A percentile compares a stretch with the other conserved stretches of the same genome.
Evolutionary conservation across 2,329 filamentous ascomycete genomes (phyloP).

Genomic region (Phialophora macrospora): DNA sequence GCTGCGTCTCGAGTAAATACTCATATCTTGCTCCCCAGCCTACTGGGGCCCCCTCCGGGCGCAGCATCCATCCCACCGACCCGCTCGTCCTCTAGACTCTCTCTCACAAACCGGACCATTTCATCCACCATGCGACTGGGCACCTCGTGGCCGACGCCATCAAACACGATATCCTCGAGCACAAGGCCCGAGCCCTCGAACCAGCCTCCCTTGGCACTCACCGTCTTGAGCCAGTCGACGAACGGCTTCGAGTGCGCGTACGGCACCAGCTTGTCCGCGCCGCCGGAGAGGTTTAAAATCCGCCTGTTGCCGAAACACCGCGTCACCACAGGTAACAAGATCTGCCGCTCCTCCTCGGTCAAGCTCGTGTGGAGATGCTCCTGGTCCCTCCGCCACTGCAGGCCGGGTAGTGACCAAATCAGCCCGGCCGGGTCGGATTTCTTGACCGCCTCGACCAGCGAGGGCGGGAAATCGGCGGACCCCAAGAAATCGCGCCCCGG

Average conservation of each 20-base stretch:
- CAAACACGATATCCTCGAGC: slow-evolving; percentile 63
- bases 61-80: slow-evolving; percentile 2
- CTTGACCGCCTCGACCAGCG: slow-evolving; percentile 67
- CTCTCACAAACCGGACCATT: slow-evolving; percentile 59
- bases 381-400: slow-evolving; percentile 40
- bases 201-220: slow-evolving; percentile 49
- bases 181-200: slow-evolving; percentile 57
- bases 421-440: slow-evolving; percentile 76
- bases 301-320: slow-evolving; percentile 56
- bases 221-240: slow-evolving; percentile 60
- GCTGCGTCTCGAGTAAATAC: not conserved
- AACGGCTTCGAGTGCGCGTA: slow-evolving; percentile 63
- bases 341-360: slow-evolving; percentile 51
- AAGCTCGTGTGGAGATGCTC: slow-evolving; percentile 44
- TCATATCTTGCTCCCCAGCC: slow-evolving; percentile 32
- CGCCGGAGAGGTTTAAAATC: slow-evolving; percentile 60
- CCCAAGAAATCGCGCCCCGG: slow-evolving; percentile 71
- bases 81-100: slow-evolving; percentile 44
- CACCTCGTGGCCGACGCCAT: slow-evolving; percentile 64
- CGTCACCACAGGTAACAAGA: slow-evolving; percentile 51
- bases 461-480: slow-evolving; percentile 74
- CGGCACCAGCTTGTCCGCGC: slow-evolving; percentile 65
- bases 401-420: slow-evolving; percentile 51
- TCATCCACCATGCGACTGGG: slow-evolving; percentile 61
- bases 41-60: slow-evolving; percentile 9